phyloP scores from a whole-genome alignment of 441 rosid genomes.

The Lepidium campestre region DNA sequence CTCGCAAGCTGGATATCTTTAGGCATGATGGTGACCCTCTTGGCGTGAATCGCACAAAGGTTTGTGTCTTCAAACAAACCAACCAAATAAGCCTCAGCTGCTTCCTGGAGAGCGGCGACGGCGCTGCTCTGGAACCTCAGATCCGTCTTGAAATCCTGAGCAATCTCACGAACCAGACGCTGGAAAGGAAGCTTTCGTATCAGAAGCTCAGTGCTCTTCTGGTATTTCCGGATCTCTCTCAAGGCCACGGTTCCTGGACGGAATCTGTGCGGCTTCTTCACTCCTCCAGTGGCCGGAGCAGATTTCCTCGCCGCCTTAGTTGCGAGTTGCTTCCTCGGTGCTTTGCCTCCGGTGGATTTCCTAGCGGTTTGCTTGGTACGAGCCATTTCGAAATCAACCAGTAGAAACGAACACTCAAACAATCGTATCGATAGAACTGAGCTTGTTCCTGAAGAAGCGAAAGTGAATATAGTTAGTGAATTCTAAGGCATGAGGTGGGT shows the following conservation, averaged over 20 bases:
- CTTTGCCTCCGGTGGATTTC: slow-evolving; percentile 33
- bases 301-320: slow-evolving; percentile 58
- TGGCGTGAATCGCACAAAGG: slow-evolving; percentile 28
- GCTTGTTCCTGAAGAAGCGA: background rate
- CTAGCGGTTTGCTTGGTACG: slow-evolving; percentile 62
- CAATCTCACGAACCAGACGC: slow-evolving; percentile 42
- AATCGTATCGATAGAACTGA: background rate
- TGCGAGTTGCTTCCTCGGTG: slow-evolving; percentile 57
- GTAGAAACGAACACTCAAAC: background rate
- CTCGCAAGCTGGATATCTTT: slow-evolving; percentile 28
- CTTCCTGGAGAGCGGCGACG: slow-evolving; percentile 18
- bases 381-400: slow-evolving; percentile 30
- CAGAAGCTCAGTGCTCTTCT: slow-evolving; percentile 55
- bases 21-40: slow-evolving; percentile 21
- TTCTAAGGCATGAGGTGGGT: background rate
- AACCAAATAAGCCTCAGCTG: slow-evolving; percentile 22
- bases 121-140: slow-evolving; percentile 58
- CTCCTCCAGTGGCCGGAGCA: slow-evolving; percentile 66
- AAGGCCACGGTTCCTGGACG: slow-evolving; percentile 54
- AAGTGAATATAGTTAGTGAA: background rate
- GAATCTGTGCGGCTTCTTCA: slow-evolving; percentile 61
- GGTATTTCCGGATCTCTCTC: slow-evolving; percentile 54
- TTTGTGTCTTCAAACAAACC: slow-evolving; percentile 22
- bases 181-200: slow-evolving; percentile 58
- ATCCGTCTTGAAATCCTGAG: slow-evolving; percentile 63